Conservation (phyloP, 768 basidiomycete species). For the Pleurotus cornucopiae region DNA sequence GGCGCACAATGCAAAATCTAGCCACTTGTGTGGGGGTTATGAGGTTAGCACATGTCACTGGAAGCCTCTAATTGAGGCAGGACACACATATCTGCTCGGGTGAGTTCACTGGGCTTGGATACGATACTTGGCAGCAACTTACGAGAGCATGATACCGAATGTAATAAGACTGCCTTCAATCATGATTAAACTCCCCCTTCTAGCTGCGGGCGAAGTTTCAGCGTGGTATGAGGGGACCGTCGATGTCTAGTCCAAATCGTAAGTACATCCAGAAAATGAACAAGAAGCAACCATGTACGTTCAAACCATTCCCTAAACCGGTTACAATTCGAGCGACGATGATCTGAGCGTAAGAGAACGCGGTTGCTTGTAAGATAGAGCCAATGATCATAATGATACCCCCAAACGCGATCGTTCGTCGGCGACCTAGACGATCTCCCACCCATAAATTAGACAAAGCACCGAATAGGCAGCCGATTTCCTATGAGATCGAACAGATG, state of each 20-base stretch:
- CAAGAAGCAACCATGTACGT: background rate
- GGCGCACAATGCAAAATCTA: slow-evolving; percentile 57
- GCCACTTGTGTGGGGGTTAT: slow-evolving; percentile 36
- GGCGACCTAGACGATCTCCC: slow-evolving; percentile 39
- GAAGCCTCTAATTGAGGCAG: too few relatives aligned
- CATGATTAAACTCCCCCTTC: slow-evolving; percentile 45
- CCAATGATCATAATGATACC: slow-evolving; percentile 50
- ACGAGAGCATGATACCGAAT: background rate
- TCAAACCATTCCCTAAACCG: slow-evolving; percentile 20
- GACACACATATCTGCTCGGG: too few relatives aligned
- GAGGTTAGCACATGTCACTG: too few relatives aligned
- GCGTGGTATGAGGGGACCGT: slow-evolving; percentile 51
- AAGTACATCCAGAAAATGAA: background rate
- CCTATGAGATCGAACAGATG: slow-evolving; percentile 27
- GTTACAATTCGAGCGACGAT: slow-evolving; percentile 46
- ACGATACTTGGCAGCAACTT: background rate
- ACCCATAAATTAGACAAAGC: slow-evolving; percentile 61
- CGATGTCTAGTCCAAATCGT: slow-evolving; percentile 38
- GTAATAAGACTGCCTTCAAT: slow-evolving; percentile 27
- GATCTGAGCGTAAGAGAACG: slow-evolving; percentile 42
- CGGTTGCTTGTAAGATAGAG: slow-evolving; percentile 43
- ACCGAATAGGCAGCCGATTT: slow-evolving; percentile 62
- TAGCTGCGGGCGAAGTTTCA: slow-evolving; percentile 44
- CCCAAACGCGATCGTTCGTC: slow-evolving; percentile 45
- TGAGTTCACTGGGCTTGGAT: too few relatives aligned